These are phyloP conservation scores for Omphalotus olearius DNA, from an alignment of 1,284 basidiomycete species.

Conservation along the genomic window DNA sequence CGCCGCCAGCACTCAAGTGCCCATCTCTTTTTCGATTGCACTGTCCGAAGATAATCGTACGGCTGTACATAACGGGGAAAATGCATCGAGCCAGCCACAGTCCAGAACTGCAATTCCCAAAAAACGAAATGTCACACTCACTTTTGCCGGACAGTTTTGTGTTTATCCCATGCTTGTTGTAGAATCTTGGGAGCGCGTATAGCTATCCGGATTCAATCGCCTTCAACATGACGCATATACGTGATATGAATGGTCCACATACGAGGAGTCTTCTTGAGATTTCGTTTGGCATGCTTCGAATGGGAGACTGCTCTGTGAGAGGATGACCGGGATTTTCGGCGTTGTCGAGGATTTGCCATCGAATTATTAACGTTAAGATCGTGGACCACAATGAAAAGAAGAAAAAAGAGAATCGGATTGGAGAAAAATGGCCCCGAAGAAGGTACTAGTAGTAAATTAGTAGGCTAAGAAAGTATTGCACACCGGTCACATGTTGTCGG, in stretches of 20 bases:
- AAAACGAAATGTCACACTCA: constrained; percentile 33
- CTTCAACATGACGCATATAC: not conserved
- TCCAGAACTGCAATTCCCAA: not conserved
- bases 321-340: constrained; percentile 74
- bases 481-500: not conserved
- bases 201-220: constrained; percentile 41
- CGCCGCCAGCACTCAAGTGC: not conserved
- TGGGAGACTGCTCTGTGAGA: constrained; percentile 67
- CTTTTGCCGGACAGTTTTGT: constrained; percentile 93
- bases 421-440: too few species aligned
- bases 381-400: too few species aligned
- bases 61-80: too few species aligned
- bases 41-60: too few species aligned
- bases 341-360: constrained; percentile 94
- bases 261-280: constrained; percentile 77
- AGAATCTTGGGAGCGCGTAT: constrained; percentile 82
- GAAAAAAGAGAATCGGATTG: too few species aligned
- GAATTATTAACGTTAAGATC: not conserved
- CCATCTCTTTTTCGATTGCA: too few species aligned
- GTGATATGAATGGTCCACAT: constrained; percentile 21
- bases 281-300: constrained; percentile 65
- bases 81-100: not conserved
- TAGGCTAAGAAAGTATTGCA: too few species aligned
- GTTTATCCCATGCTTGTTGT: constrained; percentile 85
- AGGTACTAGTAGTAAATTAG: too few species aligned